These are phyloP conservation scores for Castanea mollissima DNA, from an alignment of 306 rosid species.

Conservation along the genomic window DNA sequence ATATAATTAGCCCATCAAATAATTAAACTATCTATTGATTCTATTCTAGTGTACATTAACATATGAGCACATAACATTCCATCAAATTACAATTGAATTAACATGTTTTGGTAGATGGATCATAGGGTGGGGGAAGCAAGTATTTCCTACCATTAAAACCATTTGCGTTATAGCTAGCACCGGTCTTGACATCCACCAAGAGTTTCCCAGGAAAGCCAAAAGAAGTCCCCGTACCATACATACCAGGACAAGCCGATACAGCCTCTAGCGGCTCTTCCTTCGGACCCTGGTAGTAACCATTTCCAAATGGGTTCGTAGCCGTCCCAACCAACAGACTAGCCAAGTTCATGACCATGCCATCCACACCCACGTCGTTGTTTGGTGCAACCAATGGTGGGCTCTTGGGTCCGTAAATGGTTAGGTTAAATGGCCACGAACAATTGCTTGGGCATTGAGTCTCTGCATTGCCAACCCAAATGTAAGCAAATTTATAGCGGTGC, in stretches of 20 bases:
- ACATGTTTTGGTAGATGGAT: constrained; percentile 41
- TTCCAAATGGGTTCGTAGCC: constrained; percentile 75
- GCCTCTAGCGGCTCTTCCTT: constrained; percentile 64
- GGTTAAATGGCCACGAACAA: constrained; percentile 77
- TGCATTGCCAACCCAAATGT: constrained; percentile 79
- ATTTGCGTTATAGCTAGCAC: constrained; percentile 69
- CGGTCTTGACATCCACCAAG: constrained; percentile 43
- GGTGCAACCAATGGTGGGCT: constrained; percentile 50
- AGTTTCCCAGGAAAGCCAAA: constrained; percentile 68
- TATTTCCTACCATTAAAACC: constrained; percentile 60
- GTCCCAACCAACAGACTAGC: constrained; percentile 72
- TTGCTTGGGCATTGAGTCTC: constrained; percentile 74
- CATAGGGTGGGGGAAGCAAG: constrained; percentile 59
- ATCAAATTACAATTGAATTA: no score
- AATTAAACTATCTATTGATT: no score
- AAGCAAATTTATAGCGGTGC: constrained; percentile 46
- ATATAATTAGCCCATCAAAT: no score
- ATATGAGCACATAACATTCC: no score
- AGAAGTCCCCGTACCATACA: constrained; percentile 65
- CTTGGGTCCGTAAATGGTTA: constrained; percentile 69
- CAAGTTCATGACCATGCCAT: constrained; percentile 64
- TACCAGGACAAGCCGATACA: constrained; percentile 64
- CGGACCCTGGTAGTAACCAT: constrained; percentile 66
- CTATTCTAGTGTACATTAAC: no score
- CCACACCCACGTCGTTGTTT: constrained; percentile 67